phyloP scores from a whole-genome alignment of 2,329 filamentous ascomycete genomes.

The Sphaerulina musiva region DNA sequence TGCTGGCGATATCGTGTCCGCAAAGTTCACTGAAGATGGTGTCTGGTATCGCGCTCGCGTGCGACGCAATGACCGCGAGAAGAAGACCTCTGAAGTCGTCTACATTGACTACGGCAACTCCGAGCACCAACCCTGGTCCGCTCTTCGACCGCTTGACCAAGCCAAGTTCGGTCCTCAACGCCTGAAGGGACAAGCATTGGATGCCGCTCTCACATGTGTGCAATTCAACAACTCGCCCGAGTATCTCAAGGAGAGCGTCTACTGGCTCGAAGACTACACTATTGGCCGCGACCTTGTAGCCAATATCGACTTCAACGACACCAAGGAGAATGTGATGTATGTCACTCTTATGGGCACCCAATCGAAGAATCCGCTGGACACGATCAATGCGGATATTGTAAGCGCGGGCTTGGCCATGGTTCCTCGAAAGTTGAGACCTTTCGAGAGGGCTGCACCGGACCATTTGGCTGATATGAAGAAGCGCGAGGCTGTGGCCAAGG shows the following conservation, averaged over 20 bases:
- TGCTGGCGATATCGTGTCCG: conserved; percentile 83
- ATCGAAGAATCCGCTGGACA: conserved; percentile 58
- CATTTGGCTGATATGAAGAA: conserved; percentile 66
- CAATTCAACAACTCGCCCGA: conserved; percentile 78
- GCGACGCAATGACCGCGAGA: conserved; percentile 83
- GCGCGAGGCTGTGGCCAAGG: conserved; percentile 72
- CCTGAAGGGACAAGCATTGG: conserved; percentile 78
- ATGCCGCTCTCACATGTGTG: conserved; percentile 79
- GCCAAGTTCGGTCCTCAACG: conserved; percentile 72
- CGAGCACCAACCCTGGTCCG: conserved; percentile 78
- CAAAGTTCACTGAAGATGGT: conserved; percentile 80
- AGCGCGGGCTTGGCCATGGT: conserved; percentile 83
- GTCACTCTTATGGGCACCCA: conserved; percentile 82
- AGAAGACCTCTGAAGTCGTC: conserved; percentile 80
- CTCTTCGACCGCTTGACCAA: conserved; percentile 72
- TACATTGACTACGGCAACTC: conserved; percentile 97
- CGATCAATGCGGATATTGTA: conserved; percentile 83
- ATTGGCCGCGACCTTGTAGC: conserved; percentile 70
- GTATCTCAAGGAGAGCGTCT: conserved; percentile 74
- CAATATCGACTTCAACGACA: conserved; percentile 77
- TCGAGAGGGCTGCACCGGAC: conserved; percentile 72
- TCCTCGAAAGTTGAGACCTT: conserved; percentile 80
- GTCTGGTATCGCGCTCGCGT: conserved; percentile 94
- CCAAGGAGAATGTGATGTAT: conserved; percentile 67
- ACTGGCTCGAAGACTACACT: conserved; percentile 67